phyloP scores from a whole-genome alignment of 1,139 yeast genomes.

The Saccharomycopsis crataegensis region DNA sequence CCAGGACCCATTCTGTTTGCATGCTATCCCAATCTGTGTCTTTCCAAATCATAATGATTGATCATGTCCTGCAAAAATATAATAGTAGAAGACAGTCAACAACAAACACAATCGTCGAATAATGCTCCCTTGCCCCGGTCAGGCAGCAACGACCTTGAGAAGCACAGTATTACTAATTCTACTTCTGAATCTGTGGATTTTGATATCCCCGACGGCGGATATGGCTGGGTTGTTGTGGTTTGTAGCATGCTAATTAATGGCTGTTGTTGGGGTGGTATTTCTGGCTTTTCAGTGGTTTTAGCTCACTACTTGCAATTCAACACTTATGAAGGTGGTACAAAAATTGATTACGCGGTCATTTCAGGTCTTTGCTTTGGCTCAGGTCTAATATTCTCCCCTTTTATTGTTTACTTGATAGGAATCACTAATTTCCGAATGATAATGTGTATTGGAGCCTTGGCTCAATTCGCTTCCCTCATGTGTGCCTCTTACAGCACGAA shows the following conservation, averaged over 20 bases:
- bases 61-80: no score
- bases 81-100: no score
- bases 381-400: slow-evolving; percentile 49
- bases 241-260: slow-evolving; percentile 44
- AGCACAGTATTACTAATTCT: not conserved
- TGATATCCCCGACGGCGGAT: slow-evolving; percentile 43
- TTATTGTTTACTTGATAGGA: slow-evolving; percentile 32
- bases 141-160: not conserved
- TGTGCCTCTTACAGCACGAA: slow-evolving; percentile 50
- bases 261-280: slow-evolving; percentile 59
- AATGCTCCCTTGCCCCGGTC: no score
- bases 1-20: no score
- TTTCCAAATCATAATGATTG: no score
- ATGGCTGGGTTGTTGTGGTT: slow-evolving; percentile 57
- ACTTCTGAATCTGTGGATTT: slow-evolving; percentile 3
- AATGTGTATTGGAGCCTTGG: slow-evolving; percentile 34
- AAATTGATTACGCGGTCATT: slow-evolving; percentile 52
- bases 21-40: no score
- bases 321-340: slow-evolving; percentile 39
- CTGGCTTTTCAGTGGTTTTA: slow-evolving; percentile 56
- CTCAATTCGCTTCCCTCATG: slow-evolving; percentile 47
- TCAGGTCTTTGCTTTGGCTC: slow-evolving; percentile 58
- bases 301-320: slow-evolving; percentile 41
- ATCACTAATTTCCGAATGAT: slow-evolving; percentile 24
- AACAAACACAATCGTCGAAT: no score